Conservation (phyloP, 768 basidiomycete species). For the Mycena indigotica region DNA sequence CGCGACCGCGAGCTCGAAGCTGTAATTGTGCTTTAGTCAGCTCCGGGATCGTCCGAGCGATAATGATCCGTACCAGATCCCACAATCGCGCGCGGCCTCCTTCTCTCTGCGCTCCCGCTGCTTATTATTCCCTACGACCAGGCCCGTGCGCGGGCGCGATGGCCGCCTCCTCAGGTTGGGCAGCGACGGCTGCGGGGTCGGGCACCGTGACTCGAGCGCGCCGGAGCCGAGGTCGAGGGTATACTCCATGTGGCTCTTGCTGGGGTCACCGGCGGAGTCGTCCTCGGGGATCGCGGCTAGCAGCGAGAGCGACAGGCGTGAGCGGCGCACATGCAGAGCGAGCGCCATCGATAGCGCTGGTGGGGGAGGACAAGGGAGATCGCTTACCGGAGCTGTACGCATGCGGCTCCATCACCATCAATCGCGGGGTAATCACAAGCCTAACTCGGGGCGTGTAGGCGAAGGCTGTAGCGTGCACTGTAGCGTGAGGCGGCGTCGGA, state of each 20-base stretch:
- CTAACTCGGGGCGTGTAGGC: too few species aligned
- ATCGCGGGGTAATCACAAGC: too few species aligned
- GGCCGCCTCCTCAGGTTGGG: not conserved
- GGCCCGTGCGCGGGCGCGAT: not conserved
- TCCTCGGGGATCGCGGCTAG: not conserved
- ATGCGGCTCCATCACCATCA: too few species aligned
- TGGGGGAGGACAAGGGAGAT: too few species aligned
- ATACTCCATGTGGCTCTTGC: not conserved
- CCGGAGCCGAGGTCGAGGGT: slow-evolving; percentile 2
- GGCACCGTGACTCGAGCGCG: not conserved
- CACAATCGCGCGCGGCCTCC: not conserved
- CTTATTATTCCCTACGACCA: not conserved
- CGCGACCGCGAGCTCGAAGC: not conserved
- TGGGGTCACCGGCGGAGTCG: not conserved
- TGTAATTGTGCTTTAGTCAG: too few species aligned
- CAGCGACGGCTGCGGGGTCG: not conserved
- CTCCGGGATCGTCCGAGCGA: not conserved
- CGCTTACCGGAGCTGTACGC: too few species aligned
- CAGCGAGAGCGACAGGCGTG: not conserved
- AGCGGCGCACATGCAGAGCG: too few species aligned
- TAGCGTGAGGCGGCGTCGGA: too few species aligned
- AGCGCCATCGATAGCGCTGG: too few species aligned
- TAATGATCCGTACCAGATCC: not conserved
- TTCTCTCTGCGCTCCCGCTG: not conserved
- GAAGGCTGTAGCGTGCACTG: too few species aligned